Percentiles rank a stretch among this genome's conserved stretches.
These are phyloP conservation scores for Striga asiatica DNA, from an alignment of 257 asterid species.

Conservation along the genomic window DNA sequence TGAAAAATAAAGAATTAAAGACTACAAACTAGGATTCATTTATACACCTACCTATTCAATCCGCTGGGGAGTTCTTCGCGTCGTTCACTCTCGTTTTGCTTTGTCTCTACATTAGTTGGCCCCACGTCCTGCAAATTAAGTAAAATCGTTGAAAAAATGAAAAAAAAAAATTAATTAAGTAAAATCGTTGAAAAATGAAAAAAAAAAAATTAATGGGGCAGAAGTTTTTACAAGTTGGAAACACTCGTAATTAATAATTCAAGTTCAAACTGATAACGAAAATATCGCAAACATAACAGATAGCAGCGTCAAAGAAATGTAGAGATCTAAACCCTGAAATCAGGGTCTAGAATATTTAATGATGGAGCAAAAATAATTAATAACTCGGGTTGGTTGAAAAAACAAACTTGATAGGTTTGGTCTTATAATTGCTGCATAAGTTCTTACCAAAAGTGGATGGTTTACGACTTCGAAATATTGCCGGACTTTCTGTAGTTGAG, in stretches of 20 bases:
- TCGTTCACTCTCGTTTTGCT: conserved; percentile 51
- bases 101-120: conserved; percentile 31
- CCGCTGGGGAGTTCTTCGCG: conserved; percentile 54
- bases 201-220: conserved; percentile 1
- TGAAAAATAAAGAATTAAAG: background rate
- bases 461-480: too few species aligned
- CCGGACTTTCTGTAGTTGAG: background rate
- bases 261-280: background rate
- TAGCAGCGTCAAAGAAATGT: background rate
- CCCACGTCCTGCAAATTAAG: conserved; percentile 47
- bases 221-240: background rate
- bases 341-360: background rate
- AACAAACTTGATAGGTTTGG: background rate
- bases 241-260: background rate
- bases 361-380: background rate
- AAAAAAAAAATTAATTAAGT: too few species aligned
- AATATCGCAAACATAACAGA: background rate
- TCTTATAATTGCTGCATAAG: background rate
- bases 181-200: background rate
- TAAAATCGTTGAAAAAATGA: background rate
- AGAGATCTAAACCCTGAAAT: background rate
- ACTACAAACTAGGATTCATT: background rate
- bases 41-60: conserved; percentile 45
- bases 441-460: too few species aligned
- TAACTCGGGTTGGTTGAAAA: background rate